Evolutionary conservation across 345 rosid genomes (phyloP).

Genomic region (Linum trigynum): DNA sequence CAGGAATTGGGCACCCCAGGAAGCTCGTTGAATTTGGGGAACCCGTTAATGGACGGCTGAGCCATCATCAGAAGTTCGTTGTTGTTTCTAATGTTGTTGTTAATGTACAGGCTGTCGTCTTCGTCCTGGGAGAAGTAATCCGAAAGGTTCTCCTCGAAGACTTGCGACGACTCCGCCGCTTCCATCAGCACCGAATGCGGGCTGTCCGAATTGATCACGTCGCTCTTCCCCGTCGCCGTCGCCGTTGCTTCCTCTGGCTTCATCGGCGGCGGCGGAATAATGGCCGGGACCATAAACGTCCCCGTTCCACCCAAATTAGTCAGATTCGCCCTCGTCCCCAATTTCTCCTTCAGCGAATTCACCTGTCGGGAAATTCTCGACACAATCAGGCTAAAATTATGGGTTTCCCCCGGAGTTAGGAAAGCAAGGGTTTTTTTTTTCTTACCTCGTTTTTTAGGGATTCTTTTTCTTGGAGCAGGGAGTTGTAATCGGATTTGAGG

Average conservation of each 20-base stretch:
- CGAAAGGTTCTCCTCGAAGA: not conserved
- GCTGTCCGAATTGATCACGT: not conserved
- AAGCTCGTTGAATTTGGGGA: not conserved
- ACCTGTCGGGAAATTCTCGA: not conserved
- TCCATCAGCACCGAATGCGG: not conserved
- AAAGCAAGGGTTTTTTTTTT: not conserved
- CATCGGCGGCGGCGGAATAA: too few relatives aligned
- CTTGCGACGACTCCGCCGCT: not conserved
- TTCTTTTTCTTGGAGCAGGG: not conserved
- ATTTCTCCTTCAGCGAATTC: not conserved
- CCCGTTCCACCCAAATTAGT: not conserved
- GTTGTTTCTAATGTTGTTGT: not conserved
- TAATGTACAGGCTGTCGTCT: not conserved
- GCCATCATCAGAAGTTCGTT: not conserved
- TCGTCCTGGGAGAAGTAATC: constrained; percentile 6
- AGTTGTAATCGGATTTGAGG: not conserved
- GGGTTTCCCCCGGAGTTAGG: not conserved
- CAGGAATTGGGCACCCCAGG: not conserved
- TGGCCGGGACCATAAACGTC: not conserved
- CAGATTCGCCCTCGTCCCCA: not conserved
- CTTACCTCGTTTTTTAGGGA: not conserved
- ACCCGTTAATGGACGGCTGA: not conserved
- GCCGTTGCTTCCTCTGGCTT: not conserved
- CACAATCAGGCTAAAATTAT: not conserved
- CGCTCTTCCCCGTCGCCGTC: not conserved